Percentiles rank a stretch among this genome's conserved stretches.
Evolutionary conservation across 1,284 basidiomycete genomes (phyloP).

Genomic region (Puccinia hordei): DNA sequence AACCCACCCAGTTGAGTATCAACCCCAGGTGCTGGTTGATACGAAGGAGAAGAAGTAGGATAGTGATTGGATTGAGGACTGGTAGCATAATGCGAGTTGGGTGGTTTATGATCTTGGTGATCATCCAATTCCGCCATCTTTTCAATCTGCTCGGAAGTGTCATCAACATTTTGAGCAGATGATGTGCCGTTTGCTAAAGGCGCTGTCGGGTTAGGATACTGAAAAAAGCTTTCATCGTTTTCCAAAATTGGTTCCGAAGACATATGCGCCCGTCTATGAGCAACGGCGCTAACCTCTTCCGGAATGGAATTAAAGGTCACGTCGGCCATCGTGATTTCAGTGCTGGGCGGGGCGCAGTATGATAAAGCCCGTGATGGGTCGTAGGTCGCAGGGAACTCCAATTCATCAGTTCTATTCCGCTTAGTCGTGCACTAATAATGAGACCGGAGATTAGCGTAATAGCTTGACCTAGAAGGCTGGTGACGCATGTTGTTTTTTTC

Average conservation of each 20-base stretch:
- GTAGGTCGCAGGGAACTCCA: slow-evolving; percentile 39
- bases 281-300: neutral
- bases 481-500: neutral
- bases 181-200: slow-evolving; percentile 3
- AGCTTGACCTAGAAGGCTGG: neutral
- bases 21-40: slow-evolving; percentile 21
- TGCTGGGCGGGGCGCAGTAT: slow-evolving; percentile 18
- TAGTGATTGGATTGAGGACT: slow-evolving; percentile 17
- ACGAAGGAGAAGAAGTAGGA: slow-evolving; percentile 35
- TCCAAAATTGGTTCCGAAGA: slow-evolving; percentile 27
- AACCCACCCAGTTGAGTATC: slow-evolving; percentile 47
- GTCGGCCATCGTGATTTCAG: slow-evolving; percentile 20
- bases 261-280: neutral
- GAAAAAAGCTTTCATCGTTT: slow-evolving; percentile 33
- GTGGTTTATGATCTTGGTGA: slow-evolving; percentile 3
- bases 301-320: slow-evolving; percentile 6
- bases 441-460: neutral
- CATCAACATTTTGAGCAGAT: neutral
- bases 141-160: neutral
- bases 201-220: neutral
- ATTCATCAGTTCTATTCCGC: slow-evolving; percentile 26
- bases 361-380: slow-evolving; percentile 33
- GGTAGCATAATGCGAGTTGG: neutral
- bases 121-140: slow-evolving; percentile 6
- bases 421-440: slow-evolving; percentile 34